Conservation (phyloP, 192 early-diverging fungal species). For the Spinellus fusiger region DNA sequence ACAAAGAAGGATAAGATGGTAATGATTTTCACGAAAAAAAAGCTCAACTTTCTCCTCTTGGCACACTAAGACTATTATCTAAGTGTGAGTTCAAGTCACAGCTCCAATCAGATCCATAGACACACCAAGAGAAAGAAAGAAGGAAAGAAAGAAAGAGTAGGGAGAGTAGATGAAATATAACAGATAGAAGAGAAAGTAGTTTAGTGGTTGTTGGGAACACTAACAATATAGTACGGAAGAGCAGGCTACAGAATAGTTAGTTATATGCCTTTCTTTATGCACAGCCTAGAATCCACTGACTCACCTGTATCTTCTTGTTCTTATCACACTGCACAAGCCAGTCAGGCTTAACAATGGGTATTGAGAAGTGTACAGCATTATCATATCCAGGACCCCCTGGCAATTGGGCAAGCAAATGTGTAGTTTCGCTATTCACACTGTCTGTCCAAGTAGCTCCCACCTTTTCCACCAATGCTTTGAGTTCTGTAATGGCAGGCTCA, state of each 20-base stretch:
- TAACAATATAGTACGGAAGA: slow-evolving; percentile 51
- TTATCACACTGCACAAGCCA: slow-evolving; percentile 91
- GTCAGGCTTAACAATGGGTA: slow-evolving; percentile 93
- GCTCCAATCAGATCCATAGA: not conserved
- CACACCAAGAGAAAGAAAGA: not conserved
- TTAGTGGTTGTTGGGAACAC: slow-evolving; percentile 24
- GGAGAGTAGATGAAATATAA: not conserved
- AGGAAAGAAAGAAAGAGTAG: not conserved
- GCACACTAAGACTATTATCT: not conserved
- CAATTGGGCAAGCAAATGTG: slow-evolving; percentile 85
- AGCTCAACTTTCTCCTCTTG: no score
- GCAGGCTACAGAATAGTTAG: slow-evolving; percentile 30
- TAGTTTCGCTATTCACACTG: slow-evolving; percentile 78
- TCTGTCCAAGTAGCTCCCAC: slow-evolving; percentile 90
- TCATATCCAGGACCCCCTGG: slow-evolving; percentile 85
- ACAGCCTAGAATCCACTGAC: not conserved
- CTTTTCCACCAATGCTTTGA: slow-evolving; percentile 69
- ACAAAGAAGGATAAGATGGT: not conserved
- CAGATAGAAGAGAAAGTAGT: not conserved
- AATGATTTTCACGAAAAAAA: no score
- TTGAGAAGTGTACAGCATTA: slow-evolving; percentile 79
- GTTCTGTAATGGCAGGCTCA: slow-evolving; percentile 63
- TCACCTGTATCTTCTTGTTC: slow-evolving; percentile 80
- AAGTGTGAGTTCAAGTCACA: not conserved
- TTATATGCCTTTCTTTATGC: not conserved